These are phyloP conservation scores for Cadophora sp. DNA, from an alignment of 2,329 filamentous ascomycete genomes.

Conservation along the genomic window DNA sequence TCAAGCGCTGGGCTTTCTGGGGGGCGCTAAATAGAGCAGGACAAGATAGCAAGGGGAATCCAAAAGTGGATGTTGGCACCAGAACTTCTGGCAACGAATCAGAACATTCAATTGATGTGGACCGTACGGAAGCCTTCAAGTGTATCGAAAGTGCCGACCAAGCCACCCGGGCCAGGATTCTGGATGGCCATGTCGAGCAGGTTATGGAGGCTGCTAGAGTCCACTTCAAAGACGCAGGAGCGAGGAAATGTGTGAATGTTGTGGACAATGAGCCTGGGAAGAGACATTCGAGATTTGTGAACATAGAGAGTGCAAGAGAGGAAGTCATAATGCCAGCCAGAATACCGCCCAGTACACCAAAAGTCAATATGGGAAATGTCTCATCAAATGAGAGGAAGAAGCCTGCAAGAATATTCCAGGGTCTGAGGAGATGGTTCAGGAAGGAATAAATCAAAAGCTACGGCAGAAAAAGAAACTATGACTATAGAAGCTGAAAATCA, in stretches of 20 bases:
- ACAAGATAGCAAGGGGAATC: background rate
- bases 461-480: background rate
- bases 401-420: background rate
- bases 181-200: constrained; percentile 18
- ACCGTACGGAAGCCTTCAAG: background rate
- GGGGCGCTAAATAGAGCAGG: background rate
- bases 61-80: background rate
- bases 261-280: background rate
- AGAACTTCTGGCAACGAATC: background rate
- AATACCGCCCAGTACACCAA: no score
- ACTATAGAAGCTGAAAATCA: background rate
- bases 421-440: background rate
- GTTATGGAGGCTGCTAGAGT: constrained; percentile 2
- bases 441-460: background rate
- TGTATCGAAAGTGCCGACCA: background rate
- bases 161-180: background rate
- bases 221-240: background rate
- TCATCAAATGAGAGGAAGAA: background rate
- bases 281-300: background rate
- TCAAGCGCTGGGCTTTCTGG: background rate
- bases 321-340: background rate
- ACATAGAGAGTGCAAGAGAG: background rate
- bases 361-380: no score
- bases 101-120: background rate
- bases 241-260: background rate